Conservation (phyloP, 306 rosid species). For the Quercus robur region DNA sequence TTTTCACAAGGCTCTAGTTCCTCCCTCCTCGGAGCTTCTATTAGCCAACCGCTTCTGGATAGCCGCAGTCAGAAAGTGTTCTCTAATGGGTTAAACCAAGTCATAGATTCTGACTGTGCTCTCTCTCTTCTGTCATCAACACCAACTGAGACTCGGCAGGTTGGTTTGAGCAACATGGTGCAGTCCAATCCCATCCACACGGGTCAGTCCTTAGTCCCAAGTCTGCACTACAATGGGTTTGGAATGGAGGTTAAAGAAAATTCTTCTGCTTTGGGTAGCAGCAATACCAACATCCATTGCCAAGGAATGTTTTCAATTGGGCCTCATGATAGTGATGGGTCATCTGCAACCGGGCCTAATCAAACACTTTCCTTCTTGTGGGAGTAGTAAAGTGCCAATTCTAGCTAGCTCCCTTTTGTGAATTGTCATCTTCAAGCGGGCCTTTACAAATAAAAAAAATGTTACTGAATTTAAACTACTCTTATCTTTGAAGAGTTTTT, state of each 20-base stretch:
- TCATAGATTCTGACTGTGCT: slow-evolving; percentile 40
- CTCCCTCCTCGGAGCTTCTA: slow-evolving; percentile 7
- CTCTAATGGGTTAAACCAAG: slow-evolving; percentile 15
- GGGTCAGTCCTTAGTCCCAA: slow-evolving; percentile 14
- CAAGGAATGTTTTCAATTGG: slow-evolving; percentile 18
- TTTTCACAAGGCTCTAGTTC: slow-evolving; percentile 23
- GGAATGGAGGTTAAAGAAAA: slow-evolving; percentile 28
- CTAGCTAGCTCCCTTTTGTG: background rate
- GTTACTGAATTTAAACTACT: background rate
- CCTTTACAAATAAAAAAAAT: background rate
- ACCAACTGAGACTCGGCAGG: slow-evolving; percentile 31
- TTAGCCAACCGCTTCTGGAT: slow-evolving; percentile 13
- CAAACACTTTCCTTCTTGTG: slow-evolving; percentile 9
- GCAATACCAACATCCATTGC: slow-evolving; percentile 14
- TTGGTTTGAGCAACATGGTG: slow-evolving; percentile 29
- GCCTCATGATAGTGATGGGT: slow-evolving; percentile 22
- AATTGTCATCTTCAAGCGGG: background rate
- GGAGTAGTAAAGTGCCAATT: slow-evolving; percentile 5
- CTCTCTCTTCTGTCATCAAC: slow-evolving; percentile 73
- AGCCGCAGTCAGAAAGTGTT: slow-evolving; percentile 25
- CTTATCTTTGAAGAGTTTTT: too few species aligned
- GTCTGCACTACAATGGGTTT: slow-evolving; percentile 11
- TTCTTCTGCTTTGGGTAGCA: slow-evolving; percentile 10
- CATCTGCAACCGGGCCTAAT: slow-evolving; percentile 24
- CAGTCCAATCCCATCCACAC: slow-evolving; percentile 25